A percentile compares a stretch with the other conserved stretches of the same genome.
Evolutionary conservation across 208 protist genomes (phyloP).

Genomic region (Angomonas deanei): DNA sequence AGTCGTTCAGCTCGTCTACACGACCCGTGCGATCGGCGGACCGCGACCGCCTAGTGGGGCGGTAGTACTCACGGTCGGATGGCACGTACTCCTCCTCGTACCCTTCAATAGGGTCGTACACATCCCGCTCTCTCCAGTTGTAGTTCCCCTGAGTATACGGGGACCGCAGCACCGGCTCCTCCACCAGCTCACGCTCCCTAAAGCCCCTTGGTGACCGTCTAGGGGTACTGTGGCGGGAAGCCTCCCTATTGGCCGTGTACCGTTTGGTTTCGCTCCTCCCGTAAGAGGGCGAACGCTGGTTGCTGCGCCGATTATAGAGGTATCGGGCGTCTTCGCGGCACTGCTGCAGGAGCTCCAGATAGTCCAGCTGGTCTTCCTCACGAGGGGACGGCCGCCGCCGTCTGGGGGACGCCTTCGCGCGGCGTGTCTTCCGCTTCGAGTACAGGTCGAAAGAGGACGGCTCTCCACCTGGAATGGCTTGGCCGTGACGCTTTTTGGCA

Average conservation of each 20-base stretch:
- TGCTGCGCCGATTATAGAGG: background rate
- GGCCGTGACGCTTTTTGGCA: background rate
- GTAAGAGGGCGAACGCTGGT: background rate
- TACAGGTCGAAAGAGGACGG: background rate
- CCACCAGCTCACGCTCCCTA: too few relatives aligned
- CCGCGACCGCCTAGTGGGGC: too few relatives aligned
- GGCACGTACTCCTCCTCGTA: background rate
- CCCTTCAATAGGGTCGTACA: background rate
- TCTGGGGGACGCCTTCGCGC: background rate
- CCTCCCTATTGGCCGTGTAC: too few relatives aligned
- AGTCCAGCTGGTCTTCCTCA: background rate
- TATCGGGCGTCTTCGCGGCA: background rate
- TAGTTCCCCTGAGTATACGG: background rate
- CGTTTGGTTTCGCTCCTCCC: background rate
- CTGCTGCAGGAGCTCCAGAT: background rate
- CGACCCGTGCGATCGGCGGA: background rate
- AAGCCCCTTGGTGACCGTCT: too few relatives aligned
- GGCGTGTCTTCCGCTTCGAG: background rate
- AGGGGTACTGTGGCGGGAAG: too few relatives aligned
- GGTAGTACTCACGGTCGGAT: background rate
- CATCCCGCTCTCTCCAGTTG: background rate
- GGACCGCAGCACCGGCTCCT: background rate
- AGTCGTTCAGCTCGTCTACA: too few relatives aligned
- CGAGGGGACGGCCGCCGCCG: background rate
- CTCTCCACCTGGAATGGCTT: background rate